These are phyloP conservation scores for Ecytonucleospora hepatopenaei DNA, from an alignment of 371 early-diverging fungal genomes.

Conservation along the genomic window DNA sequence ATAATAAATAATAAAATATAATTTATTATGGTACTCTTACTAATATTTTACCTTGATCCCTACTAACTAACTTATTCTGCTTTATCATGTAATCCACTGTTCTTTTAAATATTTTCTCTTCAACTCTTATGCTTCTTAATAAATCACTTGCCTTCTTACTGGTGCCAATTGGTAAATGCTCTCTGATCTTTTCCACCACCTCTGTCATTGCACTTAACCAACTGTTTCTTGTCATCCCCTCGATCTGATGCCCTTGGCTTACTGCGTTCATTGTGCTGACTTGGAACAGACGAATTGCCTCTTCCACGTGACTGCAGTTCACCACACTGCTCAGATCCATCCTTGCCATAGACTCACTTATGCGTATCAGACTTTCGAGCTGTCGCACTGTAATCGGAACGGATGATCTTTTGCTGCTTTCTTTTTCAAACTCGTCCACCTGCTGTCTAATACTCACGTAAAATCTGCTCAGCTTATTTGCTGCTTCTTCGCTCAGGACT, in stretches of 20 bases:
- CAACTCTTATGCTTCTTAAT: slow-evolving; percentile 22
- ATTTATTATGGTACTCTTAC: slow-evolving; percentile 49
- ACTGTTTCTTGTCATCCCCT: slow-evolving; percentile 54
- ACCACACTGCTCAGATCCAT: slow-evolving; percentile 77
- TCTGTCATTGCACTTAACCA: slow-evolving; percentile 39
- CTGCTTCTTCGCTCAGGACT: slow-evolving; percentile 45
- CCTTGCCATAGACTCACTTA: slow-evolving; percentile 94
- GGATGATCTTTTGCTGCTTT: slow-evolving; percentile 64
- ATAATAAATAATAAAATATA: no score
- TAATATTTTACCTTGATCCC: slow-evolving; percentile 47
- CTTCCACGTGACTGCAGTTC: slow-evolving; percentile 78
- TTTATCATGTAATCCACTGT: slow-evolving; percentile 55
- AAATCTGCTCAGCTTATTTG: slow-evolving; percentile 65
- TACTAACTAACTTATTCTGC: slow-evolving; percentile 46
- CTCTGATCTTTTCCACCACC: slow-evolving; percentile 41
- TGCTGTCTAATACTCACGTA: slow-evolving; percentile 79
- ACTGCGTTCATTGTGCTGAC: slow-evolving; percentile 87
- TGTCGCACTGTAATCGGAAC: slow-evolving; percentile 98
- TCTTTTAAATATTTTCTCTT: slow-evolving; percentile 36
- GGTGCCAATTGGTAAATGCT: slow-evolving; percentile 51
- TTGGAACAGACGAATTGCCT: slow-evolving; percentile 91
- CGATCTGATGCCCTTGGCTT: slow-evolving; percentile 54
- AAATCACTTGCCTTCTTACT: slow-evolving; percentile 32
- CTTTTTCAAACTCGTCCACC: slow-evolving; percentile 67
- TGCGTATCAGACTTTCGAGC: slow-evolving; percentile 92